Conservation (phyloP, 495 filamentous ascomycete genomes). For the Daldinia grandis region DNA sequence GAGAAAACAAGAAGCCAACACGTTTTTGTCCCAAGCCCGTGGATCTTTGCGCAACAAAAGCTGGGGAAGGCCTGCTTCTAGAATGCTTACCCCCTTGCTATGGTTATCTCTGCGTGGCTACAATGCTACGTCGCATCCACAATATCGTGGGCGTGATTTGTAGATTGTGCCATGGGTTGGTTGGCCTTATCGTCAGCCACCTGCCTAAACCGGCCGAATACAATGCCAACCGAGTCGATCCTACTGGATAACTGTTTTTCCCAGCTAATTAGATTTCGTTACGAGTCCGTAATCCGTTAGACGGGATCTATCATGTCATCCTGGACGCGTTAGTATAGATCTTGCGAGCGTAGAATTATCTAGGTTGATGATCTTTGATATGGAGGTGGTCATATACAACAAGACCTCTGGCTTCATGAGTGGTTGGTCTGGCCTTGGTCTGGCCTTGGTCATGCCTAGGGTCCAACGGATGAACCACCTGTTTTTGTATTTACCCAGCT, state of each 20-base stretch:
- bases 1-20: neutral
- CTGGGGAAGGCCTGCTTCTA: constrained; percentile 37
- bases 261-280: neutral
- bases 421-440: neutral
- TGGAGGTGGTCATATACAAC: neutral
- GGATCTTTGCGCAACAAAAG: constrained; percentile 14
- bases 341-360: neutral
- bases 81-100: constrained; percentile 18
- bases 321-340: neutral
- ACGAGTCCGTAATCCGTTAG: neutral
- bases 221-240: neutral
- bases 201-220: constrained; percentile 32
- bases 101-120: constrained; percentile 5
- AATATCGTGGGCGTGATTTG: constrained; percentile 21
- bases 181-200: constrained; percentile 31
- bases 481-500: constrained; percentile 26
- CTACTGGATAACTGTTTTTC: neutral
- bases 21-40: constrained; percentile 5
- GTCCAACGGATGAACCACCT: constrained; percentile 16
- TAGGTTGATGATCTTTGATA: neutral
- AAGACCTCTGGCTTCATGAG: neutral
- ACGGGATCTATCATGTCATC: neutral
- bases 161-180: neutral
- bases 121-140: constrained; percentile 28
- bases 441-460: neutral